Percentiles rank a stretch among this genome's conserved stretches.
Evolutionary conservation across 2,329 filamentous ascomycete species (phyloP).

Genomic region (Penicillium sp.): DNA sequence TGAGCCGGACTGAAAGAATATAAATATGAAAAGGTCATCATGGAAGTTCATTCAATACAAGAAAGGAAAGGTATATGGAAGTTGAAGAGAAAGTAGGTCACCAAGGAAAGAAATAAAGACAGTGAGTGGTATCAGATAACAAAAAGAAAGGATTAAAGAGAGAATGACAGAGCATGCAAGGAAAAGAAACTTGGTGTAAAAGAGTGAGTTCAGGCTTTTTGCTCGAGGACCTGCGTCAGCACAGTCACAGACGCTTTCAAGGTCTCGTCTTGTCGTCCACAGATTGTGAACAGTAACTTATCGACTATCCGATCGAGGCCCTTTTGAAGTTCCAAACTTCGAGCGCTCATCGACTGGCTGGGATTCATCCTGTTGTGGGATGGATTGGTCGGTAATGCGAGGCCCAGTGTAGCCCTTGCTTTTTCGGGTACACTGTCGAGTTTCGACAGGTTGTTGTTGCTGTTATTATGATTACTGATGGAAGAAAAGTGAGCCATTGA

Average conservation of each 20-base stretch:
- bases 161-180: neutral
- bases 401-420: constrained; percentile 29
- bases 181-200: neutral
- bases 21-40: neutral
- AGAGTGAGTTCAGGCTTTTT: constrained; percentile 10
- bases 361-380: constrained; percentile 8
- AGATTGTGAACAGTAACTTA: constrained; percentile 32
- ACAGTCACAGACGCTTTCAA: constrained; percentile 36
- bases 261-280: constrained; percentile 31
- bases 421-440: constrained; percentile 32
- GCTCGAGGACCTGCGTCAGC: constrained; percentile 34
- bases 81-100: neutral
- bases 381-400: constrained; percentile 23
- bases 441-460: constrained; percentile 19
- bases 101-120: neutral
- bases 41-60: neutral
- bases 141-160: neutral
- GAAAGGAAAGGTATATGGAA: neutral
- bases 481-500: neutral
- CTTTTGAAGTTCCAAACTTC: constrained; percentile 27
- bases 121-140: constrained; percentile 10
- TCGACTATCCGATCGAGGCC: constrained; percentile 34
- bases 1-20: neutral
- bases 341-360: constrained; percentile 27
- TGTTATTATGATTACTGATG: constrained; percentile 1